Conservation (phyloP, 805 yeast genomes). For the Sugiyamaella mastotermitis region DNA sequence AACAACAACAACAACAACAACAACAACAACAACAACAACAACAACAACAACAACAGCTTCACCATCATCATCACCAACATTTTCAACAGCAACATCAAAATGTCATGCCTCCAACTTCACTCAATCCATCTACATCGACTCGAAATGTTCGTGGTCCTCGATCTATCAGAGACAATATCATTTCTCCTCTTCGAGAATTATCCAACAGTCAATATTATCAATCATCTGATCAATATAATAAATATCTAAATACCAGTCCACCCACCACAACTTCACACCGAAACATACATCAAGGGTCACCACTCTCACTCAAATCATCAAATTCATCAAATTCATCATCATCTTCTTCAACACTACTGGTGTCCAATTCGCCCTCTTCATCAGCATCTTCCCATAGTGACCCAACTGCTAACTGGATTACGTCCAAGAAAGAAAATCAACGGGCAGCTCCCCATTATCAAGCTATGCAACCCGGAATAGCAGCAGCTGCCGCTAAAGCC, state of each 20-base stretch:
- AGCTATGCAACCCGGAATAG: constrained; percentile 18
- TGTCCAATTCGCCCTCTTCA: constrained; percentile 11
- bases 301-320: too few species aligned
- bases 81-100: too few species aligned
- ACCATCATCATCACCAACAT: too few species aligned
- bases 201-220: constrained; percentile 9
- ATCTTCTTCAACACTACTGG: constrained; percentile 7
- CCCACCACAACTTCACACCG: constrained; percentile 1
- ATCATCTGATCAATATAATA: constrained; percentile 6
- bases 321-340: too few species aligned
- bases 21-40: constrained; percentile 6
- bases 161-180: constrained; percentile 21
- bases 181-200: constrained; percentile 22
- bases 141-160: constrained; percentile 21
- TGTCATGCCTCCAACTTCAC: constrained; percentile 3
- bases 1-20: neutral
- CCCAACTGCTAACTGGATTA: constrained; percentile 14
- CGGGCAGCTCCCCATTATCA: constrained; percentile 15
- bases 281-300: neutral
- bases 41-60: neutral
- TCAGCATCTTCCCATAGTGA: constrained; percentile 7
- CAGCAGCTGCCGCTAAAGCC: constrained; percentile 27
- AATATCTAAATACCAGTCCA: constrained; percentile 9
- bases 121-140: constrained; percentile 6
- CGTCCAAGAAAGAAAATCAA: constrained; percentile 12